These are phyloP conservation scores for Trichosporon faecale DNA, from an alignment of 1,284 basidiomycete species.

Conservation along the genomic window DNA sequence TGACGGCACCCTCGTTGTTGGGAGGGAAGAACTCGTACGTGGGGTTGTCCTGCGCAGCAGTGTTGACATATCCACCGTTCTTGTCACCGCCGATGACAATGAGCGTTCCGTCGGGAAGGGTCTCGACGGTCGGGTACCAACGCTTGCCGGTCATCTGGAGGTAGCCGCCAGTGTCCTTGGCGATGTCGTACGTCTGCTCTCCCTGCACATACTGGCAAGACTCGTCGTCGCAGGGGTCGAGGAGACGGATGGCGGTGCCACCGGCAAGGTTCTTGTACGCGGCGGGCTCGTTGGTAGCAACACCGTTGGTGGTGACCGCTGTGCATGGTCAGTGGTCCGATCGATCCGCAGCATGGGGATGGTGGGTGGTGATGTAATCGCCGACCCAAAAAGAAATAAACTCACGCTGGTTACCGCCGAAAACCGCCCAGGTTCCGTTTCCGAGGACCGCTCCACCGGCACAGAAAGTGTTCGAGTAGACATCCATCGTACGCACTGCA, in stretches of 20 bases:
- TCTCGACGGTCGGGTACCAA: constrained; percentile 71
- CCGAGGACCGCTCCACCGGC: constrained; percentile 55
- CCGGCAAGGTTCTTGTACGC: constrained; percentile 63
- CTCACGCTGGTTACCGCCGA: constrained; percentile 67
- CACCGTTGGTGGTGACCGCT: constrained; percentile 46
- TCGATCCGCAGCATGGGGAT: neutral
- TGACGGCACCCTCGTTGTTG: constrained; percentile 57
- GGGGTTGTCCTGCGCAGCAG: constrained; percentile 69
- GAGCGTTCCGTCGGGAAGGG: constrained; percentile 54
- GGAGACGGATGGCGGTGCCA: constrained; percentile 60
- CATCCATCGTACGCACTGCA: constrained; percentile 60
- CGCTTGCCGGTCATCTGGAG: constrained; percentile 75
- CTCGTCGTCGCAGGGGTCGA: constrained; percentile 69
- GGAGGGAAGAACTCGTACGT: constrained; percentile 72
- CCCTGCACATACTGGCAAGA: constrained; percentile 78
- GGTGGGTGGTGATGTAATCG: constrained; percentile 15
- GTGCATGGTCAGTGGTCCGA: constrained; percentile 15
- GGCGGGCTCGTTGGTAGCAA: constrained; percentile 38
- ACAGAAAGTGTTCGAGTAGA: constrained; percentile 77
- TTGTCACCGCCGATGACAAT: constrained; percentile 56
- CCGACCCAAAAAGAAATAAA: constrained; percentile 50
- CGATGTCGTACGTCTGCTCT: constrained; percentile 46
- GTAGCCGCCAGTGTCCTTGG: constrained; percentile 46
- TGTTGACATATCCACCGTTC: constrained; percentile 63
- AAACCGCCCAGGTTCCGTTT: constrained; percentile 57